These are phyloP conservation scores for Fusarium sp. DNA, from an alignment of 2,329 filamentous ascomycete genomes.

Conservation along the genomic window DNA sequence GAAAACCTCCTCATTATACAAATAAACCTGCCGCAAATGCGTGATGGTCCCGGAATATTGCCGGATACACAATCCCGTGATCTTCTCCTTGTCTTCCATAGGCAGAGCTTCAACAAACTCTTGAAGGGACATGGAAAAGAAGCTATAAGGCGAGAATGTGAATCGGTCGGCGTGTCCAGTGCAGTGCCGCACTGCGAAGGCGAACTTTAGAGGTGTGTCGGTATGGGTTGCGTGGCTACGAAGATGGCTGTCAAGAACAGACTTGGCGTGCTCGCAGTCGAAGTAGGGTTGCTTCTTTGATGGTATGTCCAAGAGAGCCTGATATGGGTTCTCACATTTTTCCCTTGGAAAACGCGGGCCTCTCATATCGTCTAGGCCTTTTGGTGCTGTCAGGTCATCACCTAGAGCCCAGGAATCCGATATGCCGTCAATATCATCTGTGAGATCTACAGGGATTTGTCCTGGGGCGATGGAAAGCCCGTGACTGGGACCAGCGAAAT, in stretches of 20 bases:
- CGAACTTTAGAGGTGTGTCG: constrained; percentile 5
- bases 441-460: background rate
- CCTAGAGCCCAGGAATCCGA: background rate
- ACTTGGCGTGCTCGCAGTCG: background rate
- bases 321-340: background rate
- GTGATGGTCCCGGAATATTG: background rate
- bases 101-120: constrained; percentile 16
- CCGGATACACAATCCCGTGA: constrained; percentile 12
- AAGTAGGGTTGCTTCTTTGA: background rate
- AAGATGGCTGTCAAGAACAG: constrained; percentile 3
- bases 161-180: background rate
- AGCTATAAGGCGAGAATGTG: background rate
- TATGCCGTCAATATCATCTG: background rate
- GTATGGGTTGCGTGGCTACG: background rate
- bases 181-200: constrained; percentile 14
- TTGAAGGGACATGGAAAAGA: constrained; percentile 14
- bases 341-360: background rate
- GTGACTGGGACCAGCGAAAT: background rate
- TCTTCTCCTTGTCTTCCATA: constrained; percentile 20
- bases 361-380: too few species aligned
- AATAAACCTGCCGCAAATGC: constrained; percentile 17
- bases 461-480: background rate
- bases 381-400: background rate
- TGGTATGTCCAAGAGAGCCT: background rate
- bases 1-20: constrained; percentile 26